Percentiles rank a stretch among this genome's conserved stretches.
Conservation (phyloP, 495 filamentous ascomycete species). For the Neurospora africana region DNA sequence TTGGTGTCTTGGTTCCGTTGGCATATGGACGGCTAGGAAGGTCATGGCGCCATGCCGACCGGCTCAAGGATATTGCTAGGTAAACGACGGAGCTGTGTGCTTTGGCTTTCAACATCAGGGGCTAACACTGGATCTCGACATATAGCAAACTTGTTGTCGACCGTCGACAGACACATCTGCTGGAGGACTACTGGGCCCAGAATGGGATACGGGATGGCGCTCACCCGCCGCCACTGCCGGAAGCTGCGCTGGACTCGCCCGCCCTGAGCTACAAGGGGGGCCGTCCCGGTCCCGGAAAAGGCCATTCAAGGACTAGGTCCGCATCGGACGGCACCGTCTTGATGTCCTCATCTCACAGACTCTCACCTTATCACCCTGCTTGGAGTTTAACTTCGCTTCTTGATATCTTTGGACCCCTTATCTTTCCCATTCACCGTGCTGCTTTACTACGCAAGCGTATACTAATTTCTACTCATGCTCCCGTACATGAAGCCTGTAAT, state of each 20-base stretch:
- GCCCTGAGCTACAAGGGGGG: conserved; percentile 24
- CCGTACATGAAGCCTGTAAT: conserved; percentile 76
- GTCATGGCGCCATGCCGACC: conserved; percentile 77
- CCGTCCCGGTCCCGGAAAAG: conserved; percentile 24
- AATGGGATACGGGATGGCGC: conserved; percentile 45
- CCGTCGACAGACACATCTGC: conserved; percentile 41
- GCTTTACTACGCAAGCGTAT: conserved; percentile 81
- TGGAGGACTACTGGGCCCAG: conserved; percentile 74
- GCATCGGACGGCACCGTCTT: conserved; percentile 51
- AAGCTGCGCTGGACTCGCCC: conserved; percentile 46
- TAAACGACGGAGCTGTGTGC: conserved; percentile 25
- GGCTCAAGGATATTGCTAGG: conserved; percentile 63
- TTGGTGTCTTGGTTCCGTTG: conserved; percentile 77
- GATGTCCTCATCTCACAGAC: conserved; percentile 54
- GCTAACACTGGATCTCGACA: background rate
- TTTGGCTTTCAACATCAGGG: conserved; percentile 20
- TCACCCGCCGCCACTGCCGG: conserved; percentile 35
- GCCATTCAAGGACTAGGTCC: conserved; percentile 44
- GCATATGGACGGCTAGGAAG: conserved; percentile 80
- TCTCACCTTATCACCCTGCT: conserved; percentile 76
- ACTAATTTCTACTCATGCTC: conserved; percentile 70
- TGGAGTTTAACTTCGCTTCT: conserved; percentile 67
- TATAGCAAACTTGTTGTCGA: conserved; percentile 43
- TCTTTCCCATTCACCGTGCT: conserved; percentile 86
- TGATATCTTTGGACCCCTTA: conserved; percentile 75